These are phyloP conservation scores for Candida montana DNA, from an alignment of 805 yeast genomes.

Conservation along the genomic window DNA sequence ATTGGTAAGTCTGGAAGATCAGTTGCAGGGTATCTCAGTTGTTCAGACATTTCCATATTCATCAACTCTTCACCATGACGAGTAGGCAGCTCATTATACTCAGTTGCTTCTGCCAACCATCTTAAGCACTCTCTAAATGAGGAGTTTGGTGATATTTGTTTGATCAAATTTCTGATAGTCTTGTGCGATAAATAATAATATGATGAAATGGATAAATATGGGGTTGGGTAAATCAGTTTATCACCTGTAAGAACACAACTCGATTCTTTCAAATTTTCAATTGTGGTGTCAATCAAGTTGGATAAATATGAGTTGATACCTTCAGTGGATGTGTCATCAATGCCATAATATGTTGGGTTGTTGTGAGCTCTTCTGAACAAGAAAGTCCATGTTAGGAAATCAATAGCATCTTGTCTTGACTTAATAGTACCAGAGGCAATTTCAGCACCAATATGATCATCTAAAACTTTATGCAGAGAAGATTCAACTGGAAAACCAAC, in stretches of 20 bases:
- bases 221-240: slow-evolving; percentile 54
- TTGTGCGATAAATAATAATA: slow-evolving; percentile 90
- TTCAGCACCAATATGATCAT: slow-evolving; percentile 94
- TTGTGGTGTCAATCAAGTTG: slow-evolving; percentile 61
- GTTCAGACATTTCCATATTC: slow-evolving; percentile 73
- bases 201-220: slow-evolving; percentile 79
- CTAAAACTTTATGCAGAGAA: slow-evolving; percentile 65
- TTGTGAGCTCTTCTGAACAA: slow-evolving; percentile 87
- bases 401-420: slow-evolving; percentile 86
- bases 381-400: slow-evolving; percentile 95
- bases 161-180: slow-evolving; percentile 68
- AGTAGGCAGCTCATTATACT: slow-evolving; percentile 80
- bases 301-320: slow-evolving; percentile 79
- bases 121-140: slow-evolving; percentile 66
- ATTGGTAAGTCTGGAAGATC: slow-evolving; percentile 75
- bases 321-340: slow-evolving; percentile 65
- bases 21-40: slow-evolving; percentile 56
- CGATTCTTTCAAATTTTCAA: slow-evolving; percentile 64
- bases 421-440: slow-evolving; percentile 94
- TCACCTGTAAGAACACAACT: slow-evolving; percentile 57
- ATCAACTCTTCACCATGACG: slow-evolving; percentile 59
- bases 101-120: slow-evolving; percentile 89
- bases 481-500: slow-evolving; percentile 98
- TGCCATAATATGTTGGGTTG: slow-evolving; percentile 87
- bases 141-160: slow-evolving; percentile 39